phyloP scores from a whole-genome alignment of 176 grass and related monocot genomes.

The Thalia dealbata region DNA sequence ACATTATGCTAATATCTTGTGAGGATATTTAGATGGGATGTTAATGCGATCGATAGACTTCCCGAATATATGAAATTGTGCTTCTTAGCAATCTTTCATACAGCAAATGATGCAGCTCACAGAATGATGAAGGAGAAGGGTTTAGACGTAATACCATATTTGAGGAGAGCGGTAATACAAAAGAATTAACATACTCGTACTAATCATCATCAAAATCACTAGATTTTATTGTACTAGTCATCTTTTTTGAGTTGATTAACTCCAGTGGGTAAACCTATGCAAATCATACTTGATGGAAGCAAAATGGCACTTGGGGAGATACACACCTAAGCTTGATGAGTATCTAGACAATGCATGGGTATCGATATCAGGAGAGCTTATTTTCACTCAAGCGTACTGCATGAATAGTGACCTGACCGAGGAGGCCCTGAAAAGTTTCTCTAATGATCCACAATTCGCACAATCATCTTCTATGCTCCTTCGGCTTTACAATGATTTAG shows the following conservation, averaged over 20 bases:
- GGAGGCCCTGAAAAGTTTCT: slow-evolving; percentile 15
- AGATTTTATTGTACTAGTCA: too few species aligned
- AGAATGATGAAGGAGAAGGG: slow-evolving; percentile 12
- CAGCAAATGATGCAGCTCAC: background rate
- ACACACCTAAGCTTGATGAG: slow-evolving; percentile 18
- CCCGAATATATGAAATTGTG: slow-evolving; percentile 8
- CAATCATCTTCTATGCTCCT: too few species aligned
- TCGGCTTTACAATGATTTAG: too few species aligned
- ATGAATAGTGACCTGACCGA: background rate
- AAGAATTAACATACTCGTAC: too few species aligned
- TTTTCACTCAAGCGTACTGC: slow-evolving; percentile 7
- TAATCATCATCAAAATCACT: background rate
- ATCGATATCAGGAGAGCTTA: background rate
- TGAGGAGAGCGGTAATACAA: slow-evolving; percentile 14
- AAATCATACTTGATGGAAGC: slow-evolving; percentile 24
- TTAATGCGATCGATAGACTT: background rate
- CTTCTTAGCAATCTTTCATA: slow-evolving; percentile 12
- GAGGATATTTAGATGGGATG: slow-evolving; percentile 1
- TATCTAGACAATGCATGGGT: slow-evolving; percentile 25
- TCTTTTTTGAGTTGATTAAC: background rate
- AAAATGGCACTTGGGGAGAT: slow-evolving; percentile 19
- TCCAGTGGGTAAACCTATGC: slow-evolving; percentile 27
- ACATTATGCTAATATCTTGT: too few species aligned
- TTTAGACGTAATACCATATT: slow-evolving; percentile 3
- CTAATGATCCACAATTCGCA: too few species aligned